These are phyloP conservation scores for Prunella vulgaris DNA, from an alignment of 257 asterid species.

Conservation along the genomic window DNA sequence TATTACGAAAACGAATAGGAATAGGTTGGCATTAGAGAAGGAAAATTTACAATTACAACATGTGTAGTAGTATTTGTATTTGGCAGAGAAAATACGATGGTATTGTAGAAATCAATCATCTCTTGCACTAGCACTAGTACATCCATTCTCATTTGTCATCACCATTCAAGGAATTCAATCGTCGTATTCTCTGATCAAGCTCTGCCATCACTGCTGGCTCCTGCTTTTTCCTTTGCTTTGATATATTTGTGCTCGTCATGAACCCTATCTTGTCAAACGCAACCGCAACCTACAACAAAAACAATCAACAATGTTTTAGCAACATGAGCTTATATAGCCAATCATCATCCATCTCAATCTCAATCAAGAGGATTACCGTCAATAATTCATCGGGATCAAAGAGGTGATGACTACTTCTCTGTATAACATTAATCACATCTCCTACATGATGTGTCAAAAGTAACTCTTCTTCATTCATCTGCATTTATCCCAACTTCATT, in stretches of 20 bases:
- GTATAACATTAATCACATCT: constrained; percentile 84
- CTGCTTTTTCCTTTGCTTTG: constrained; percentile 91
- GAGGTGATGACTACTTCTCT: constrained; percentile 76
- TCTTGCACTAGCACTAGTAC: constrained; percentile 2
- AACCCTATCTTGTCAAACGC: constrained; percentile 84
- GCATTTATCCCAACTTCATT: constrained; percentile 26
- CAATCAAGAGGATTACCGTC: constrained; percentile 41
- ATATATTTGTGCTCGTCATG: constrained; percentile 67
- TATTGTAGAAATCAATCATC: not conserved
- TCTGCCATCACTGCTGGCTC: constrained; percentile 97
- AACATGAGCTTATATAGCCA: no score
- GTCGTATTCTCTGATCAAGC: constrained; percentile 76
- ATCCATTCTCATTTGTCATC: constrained; percentile 29
- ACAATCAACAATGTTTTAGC: not conserved
- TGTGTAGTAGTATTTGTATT: not conserved
- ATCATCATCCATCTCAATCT: not conserved
- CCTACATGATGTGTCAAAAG: constrained; percentile 77
- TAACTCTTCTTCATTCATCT: constrained; percentile 92
- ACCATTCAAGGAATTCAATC: constrained; percentile 47
- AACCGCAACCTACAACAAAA: constrained; percentile 63
- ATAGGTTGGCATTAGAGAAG: not conserved
- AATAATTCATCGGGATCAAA: constrained; percentile 91
- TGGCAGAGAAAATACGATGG: not conserved
- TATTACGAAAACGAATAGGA: not conserved
- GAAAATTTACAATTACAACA: constrained; percentile 28